A percentile compares a stretch with the other conserved stretches of the same genome.
Conservation (phyloP, 2,329 filamentous ascomycete species). For the Fusarium stilboides region DNA sequence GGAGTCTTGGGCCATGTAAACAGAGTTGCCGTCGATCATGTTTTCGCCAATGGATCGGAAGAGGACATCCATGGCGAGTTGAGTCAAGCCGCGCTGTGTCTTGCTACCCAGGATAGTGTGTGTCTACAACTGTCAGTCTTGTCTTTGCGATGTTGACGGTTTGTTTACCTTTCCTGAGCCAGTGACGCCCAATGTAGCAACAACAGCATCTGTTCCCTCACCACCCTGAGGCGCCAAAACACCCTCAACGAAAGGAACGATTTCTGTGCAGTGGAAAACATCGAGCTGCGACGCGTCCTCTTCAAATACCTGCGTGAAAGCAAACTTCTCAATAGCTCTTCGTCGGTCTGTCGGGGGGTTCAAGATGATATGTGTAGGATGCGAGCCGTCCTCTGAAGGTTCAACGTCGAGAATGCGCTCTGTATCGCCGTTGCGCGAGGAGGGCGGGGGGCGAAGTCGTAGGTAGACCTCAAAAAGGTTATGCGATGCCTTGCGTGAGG, state of each 20-base stretch:
- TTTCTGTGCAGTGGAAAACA: constrained; percentile 84
- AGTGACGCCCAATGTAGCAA: constrained; percentile 94
- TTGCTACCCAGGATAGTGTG: constrained; percentile 95
- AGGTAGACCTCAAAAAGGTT: constrained; percentile 93
- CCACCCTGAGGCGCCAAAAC: constrained; percentile 81
- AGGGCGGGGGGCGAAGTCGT: constrained; percentile 81
- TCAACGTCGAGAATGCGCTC: constrained; percentile 89
- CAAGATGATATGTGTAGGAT: constrained; percentile 79
- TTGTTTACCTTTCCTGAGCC: constrained; percentile 89
- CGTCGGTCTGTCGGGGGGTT: constrained; percentile 89
- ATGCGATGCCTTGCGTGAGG: constrained; percentile 56
- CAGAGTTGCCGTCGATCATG: constrained; percentile 74
- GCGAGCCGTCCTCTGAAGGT: constrained; percentile 59
- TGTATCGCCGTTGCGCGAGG: constrained; percentile 58
- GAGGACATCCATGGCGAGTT: constrained; percentile 90
- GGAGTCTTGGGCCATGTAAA: constrained; percentile 77
- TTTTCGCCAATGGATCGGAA: constrained; percentile 85
- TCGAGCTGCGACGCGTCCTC: constrained; percentile 88
- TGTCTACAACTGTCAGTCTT: constrained; percentile 69
- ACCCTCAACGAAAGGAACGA: constrained; percentile 83
- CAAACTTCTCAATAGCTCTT: constrained; percentile 92
- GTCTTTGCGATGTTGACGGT: constrained; percentile 23
- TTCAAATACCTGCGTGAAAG: constrained; percentile 93
- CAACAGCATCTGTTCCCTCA: constrained; percentile 87
- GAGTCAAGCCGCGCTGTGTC: constrained; percentile 88